Evolutionary conservation across 176 grass and related monocot genomes (phyloP).

Genomic region (Bonia amplexicaulis): DNA sequence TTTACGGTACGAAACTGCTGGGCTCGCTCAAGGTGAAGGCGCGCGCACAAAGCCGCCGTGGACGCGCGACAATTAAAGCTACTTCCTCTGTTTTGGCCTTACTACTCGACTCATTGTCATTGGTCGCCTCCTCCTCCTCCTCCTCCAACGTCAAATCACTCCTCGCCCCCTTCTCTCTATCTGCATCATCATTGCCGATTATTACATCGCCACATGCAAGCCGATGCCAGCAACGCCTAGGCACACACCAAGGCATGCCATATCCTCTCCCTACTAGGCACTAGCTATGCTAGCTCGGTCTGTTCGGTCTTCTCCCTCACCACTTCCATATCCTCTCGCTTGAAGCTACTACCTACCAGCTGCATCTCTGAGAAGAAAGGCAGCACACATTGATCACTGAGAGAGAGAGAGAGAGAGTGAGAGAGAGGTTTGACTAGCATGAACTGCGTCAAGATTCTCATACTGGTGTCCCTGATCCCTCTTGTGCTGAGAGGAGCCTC

Average conservation of each 20-base stretch:
- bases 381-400: background rate
- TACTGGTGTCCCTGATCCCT: conserved; percentile 41
- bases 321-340: background rate
- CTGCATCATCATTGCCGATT: conserved; percentile 21
- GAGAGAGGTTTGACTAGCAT: conserved; percentile 1
- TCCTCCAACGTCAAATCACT: conserved; percentile 36
- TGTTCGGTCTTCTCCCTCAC: background rate
- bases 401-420: background rate
- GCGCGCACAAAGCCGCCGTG: background rate
- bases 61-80: background rate
- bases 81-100: background rate
- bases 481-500: conserved; percentile 33
- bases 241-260: background rate
- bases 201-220: conserved; percentile 18
- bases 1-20: background rate
- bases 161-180: background rate
- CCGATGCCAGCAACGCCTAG: background rate
- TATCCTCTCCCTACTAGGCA: background rate
- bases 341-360: background rate
- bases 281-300: background rate
- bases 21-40: background rate
- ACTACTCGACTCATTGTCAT: background rate
- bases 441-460: conserved; percentile 41
- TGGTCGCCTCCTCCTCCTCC: background rate
- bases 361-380: background rate